Base-by-base conservation (phyloP, 768 basidiomycete genomes). In the Phlebiopsis flavidoalba region DNA sequence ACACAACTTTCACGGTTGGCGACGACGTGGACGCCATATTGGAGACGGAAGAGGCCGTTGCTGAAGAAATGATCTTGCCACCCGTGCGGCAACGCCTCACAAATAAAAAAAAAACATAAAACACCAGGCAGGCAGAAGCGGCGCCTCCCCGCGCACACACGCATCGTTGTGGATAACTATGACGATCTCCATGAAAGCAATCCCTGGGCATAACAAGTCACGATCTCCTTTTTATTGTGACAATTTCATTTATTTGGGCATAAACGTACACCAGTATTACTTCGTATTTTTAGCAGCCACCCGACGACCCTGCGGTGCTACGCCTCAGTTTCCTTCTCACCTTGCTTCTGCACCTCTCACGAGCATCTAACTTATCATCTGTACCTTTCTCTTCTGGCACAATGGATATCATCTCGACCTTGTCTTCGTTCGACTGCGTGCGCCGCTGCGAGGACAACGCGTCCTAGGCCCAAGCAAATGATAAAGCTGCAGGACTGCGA, bases 141-240 rank as follows among this genome's bases (percentile, higher is more conserved):
- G n/a, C n/a, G n/a, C n/a, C n/a, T n/a, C n/a, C 82, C 83, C 35
- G 63, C 72, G 47, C 78, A 82, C 66, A 77, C 77, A 15, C 75
- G 73, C 33, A 54, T 63, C 62, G 73, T 37, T 56, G 69, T 60
- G 60, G 72, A 60, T 65, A 70, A 64, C 40, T 76, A 73, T 63
- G 71, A 77, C 57, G 66, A 75, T n/a, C 59, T 62, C 14, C 73
- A 75, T 46, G 77, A 82, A 50, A 78, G 81, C 67, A 87, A 87
- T 68, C 85, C 85, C 12, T 87, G 85, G 84, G 82, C 78, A 57
- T 83, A 60, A 59, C 15, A 36, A 31, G 5, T 1, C n/a, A 35
- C 33, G n/a, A n/a, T n/a, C 19, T 36, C n/a, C 15, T 31, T 6
- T n/a, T 31, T 31, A 6, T 31, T 31, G 52, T 53, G 2, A n/a